Evolutionary conservation across 257 asterid genomes (phyloP).

Genomic region (Nicotiana tomentosiformis): DNA sequence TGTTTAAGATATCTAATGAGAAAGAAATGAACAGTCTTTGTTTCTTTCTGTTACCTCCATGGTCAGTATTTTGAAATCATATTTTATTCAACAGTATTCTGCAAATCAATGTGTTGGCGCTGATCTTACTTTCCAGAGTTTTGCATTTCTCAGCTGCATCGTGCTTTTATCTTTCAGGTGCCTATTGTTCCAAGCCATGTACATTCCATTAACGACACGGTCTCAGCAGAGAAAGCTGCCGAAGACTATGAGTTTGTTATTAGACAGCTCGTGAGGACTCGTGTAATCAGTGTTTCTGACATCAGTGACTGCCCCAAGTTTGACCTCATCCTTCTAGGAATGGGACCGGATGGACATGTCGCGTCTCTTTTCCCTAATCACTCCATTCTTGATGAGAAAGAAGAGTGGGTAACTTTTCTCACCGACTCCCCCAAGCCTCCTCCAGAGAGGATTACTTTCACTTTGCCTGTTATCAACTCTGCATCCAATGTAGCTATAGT

Average conservation of each 20-base stretch:
- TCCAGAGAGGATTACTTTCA: conserved; percentile 59
- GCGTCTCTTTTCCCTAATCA: conserved; percentile 62
- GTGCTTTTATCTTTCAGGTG: conserved; percentile 42
- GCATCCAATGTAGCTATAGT: conserved; percentile 54
- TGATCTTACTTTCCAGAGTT: neutral
- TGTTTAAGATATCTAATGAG: neutral
- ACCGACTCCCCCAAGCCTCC: conserved; percentile 65
- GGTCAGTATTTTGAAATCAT: neutral
- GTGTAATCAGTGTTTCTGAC: conserved; percentile 49
- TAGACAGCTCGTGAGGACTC: conserved; percentile 77
- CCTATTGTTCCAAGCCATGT: conserved; percentile 77
- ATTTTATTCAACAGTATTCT: neutral
- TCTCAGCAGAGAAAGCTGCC: conserved; percentile 81
- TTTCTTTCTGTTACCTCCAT: neutral
- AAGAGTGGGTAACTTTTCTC: conserved; percentile 57
- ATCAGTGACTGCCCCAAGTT: conserved; percentile 56
- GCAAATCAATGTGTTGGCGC: neutral
- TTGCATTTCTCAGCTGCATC: neutral
- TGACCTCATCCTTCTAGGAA: conserved; percentile 57
- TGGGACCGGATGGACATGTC: conserved; percentile 67
- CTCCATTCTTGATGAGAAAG: conserved; percentile 31
- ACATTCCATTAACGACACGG: conserved; percentile 71
- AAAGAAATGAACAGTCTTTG: neutral
- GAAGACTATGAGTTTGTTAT: conserved; percentile 77
- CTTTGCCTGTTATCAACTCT: conserved; percentile 61